Base-by-base conservation (phyloP, 2,329 filamentous ascomycete species). In the Alternaria incomplexa region DNA sequence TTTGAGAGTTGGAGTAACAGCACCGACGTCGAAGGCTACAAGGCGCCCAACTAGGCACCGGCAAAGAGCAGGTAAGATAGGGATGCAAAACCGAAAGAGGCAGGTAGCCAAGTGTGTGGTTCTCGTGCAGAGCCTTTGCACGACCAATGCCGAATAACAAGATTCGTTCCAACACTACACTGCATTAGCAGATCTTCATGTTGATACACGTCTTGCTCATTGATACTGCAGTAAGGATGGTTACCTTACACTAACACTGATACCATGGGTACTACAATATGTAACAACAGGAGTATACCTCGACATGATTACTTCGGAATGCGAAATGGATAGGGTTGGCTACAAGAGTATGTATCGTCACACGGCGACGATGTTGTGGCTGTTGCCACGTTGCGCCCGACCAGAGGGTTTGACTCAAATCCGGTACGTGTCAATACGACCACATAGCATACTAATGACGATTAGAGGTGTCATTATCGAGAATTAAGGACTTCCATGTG, bases 1-100 rank as follows among this genome's bases (percentile, higher is more conserved):
- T 87, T 84, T 73, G 82, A 86, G 73, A 80, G 82, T 17, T 73
- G 85, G 50, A 82, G 81, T 4, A 85, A 82, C 61, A 85, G 83
- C 60, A 85, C 82, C 0, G 83, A 86, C 70, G 79, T 82, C 10
- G 79, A 83, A 53, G 81, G 77, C 3, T 81, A 81, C 65, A 65
- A 77, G 64, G 62, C 69, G 8, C 66, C 71, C 9, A 70, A 59
- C 48, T 74, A 66, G 61, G 52, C 56, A 10, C 8, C 4, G 10
- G 44, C 9, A 25, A 26, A 3, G 15, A 20, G 30, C 26, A 17
- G 32, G 8, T 11, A 4, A 3, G 12, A 44, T 20, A 26, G 6
- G 15, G 48, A 23, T 8, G n/a, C 7, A 32, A 36, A 30, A n/a
- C 3, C 15, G 17, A 20, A 58, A 52, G 28, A 40, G 30, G 47